These are phyloP conservation scores for Penicillium olsonii DNA, from an alignment of 2,329 filamentous ascomycete species.

Conservation along the genomic window DNA sequence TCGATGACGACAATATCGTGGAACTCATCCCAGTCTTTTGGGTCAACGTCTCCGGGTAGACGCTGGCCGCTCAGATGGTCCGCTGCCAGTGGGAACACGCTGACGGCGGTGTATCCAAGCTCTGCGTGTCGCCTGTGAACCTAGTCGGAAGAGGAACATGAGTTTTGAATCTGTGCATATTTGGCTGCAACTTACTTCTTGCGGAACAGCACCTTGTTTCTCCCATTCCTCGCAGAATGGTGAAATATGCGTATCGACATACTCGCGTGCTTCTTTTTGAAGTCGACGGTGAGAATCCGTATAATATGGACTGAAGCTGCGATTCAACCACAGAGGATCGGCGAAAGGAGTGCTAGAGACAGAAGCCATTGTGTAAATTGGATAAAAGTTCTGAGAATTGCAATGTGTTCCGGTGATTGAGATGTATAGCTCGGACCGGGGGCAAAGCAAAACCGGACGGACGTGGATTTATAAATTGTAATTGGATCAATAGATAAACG, in stretches of 20 bases:
- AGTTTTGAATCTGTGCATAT: neutral
- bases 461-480: no score
- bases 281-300: slow-evolving; percentile 24
- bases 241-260: slow-evolving; percentile 26
- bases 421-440: no score
- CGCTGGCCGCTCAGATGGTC: slow-evolving; percentile 21
- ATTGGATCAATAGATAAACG: no score
- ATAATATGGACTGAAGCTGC: slow-evolving; percentile 25
- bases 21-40: slow-evolving; percentile 39
- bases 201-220: slow-evolving; percentile 23
- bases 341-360: slow-evolving; percentile 22
- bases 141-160: slow-evolving; percentile 1
- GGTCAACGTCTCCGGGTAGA: slow-evolving; percentile 30
- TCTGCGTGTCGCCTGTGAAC: slow-evolving; percentile 20
- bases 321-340: slow-evolving; percentile 29
- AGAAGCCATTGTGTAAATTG: no score
- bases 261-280: slow-evolving; percentile 25
- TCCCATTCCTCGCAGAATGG: slow-evolving; percentile 32
- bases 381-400: no score
- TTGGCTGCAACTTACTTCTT: slow-evolving; percentile 22
- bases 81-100: slow-evolving; percentile 19
- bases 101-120: slow-evolving; percentile 24
- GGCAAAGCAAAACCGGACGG: no score
- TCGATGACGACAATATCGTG: slow-evolving; percentile 41
- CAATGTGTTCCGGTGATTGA: no score